Base-by-base conservation (phyloP, 2,329 filamentous ascomycete species). In the Calonectria leucothoes region DNA sequence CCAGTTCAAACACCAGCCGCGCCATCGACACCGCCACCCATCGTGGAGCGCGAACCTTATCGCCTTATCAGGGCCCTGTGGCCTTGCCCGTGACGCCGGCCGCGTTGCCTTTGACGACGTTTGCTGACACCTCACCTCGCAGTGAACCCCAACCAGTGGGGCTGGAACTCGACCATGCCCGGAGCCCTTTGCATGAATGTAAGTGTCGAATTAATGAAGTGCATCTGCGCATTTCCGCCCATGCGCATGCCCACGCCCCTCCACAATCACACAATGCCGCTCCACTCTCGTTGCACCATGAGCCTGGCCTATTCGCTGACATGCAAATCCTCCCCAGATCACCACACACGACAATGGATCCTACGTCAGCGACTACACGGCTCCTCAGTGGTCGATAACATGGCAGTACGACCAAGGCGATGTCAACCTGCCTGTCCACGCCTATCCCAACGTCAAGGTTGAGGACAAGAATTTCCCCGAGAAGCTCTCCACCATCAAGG, bases 121-220 rank as follows among this genome's bases (percentile, higher is more conserved):
- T 73, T 66, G 64, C 78, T 80, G 55, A 79, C 70, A 64, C 39
- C 66, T n/a, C 39, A 52, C 35, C 59, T 37, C 52, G 25, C 71
- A 90, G 89, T 90, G 69, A 90, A 90, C 77, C 89, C 89, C 59
- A 90, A 90, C 76, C 89, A 89, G 81, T 90, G 89, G 89, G 88
- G 87, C 75, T 85, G 87, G 78, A 76, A 82, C 27, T 76, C 81
- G 15, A 82, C 82, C 12, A 79, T 82, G 20, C 77, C 80, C 2
- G 87, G 88, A 45, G 80, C 76, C 23, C 79, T 90, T 31, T 91
- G 89, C 80, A 85, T 91, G 85, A 88, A 89, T 82, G 89, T 90
- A 83, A 81, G 89, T 85, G 27, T 51, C 29, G 25, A 39, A 57
- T 39, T 49, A 55, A 52, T 37, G 20, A 55, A 63, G 42, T 69